These are phyloP conservation scores for Epichloe sp. DNA, from an alignment of 2,329 filamentous ascomycete genomes.

Conservation along the genomic window DNA sequence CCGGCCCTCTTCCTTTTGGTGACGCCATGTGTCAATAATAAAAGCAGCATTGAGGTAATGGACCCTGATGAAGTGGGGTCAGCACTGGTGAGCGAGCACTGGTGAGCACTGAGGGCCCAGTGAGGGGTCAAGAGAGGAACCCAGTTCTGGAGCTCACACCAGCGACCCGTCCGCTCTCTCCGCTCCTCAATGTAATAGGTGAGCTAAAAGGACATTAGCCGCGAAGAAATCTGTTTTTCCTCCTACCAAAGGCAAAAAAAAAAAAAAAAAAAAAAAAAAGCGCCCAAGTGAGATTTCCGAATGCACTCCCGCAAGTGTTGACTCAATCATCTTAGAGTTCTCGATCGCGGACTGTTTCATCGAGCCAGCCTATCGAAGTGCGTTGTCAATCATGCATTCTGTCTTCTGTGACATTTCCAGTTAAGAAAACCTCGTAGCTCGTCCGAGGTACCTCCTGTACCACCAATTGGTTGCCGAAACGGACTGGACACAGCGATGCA, in stretches of 20 bases:
- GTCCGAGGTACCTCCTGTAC: neutral
- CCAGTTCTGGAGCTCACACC: too few relatives aligned
- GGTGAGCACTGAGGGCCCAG: neutral
- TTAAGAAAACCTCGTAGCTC: neutral
- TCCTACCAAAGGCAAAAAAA: neutral
- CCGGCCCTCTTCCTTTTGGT: neutral
- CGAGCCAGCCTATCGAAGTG: too few relatives aligned
- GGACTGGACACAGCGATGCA: neutral
- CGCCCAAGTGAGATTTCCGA: too few relatives aligned
- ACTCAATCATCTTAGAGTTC: too few relatives aligned
- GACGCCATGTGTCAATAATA: conserved; percentile 1
- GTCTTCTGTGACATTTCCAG: neutral
- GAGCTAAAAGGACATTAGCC: too few relatives aligned
- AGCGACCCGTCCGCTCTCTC: too few relatives aligned
- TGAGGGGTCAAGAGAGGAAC: neutral
- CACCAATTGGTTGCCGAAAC: neutral
- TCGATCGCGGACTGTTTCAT: too few relatives aligned
- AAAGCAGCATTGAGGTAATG: neutral
- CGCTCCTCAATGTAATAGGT: too few relatives aligned
- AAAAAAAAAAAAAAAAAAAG: too few relatives aligned
- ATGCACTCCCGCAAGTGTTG: too few relatives aligned
- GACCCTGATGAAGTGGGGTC: neutral
- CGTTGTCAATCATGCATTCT: too few relatives aligned
- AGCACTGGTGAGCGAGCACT: neutral
- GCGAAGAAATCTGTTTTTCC: neutral